Percentiles rank a stretch among this genome's conserved stretches.
Conservation (phyloP, 2,329 filamentous ascomycete species). For the Thermothelomyces thermophilus region DNA sequence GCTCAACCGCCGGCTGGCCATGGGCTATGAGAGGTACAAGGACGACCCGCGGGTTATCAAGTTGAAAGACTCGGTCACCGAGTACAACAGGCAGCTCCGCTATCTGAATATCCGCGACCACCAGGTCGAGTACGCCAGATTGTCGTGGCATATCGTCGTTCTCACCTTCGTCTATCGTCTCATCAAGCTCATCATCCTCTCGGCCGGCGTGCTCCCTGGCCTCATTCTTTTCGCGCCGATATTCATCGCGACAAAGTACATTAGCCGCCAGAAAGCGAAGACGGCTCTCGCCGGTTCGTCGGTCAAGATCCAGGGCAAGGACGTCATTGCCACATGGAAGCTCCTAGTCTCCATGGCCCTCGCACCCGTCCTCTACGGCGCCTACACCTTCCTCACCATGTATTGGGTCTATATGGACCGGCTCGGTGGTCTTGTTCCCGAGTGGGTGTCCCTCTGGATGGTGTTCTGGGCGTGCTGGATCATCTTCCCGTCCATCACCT, state of each 20-base stretch:
- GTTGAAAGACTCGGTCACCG: conserved; percentile 66
- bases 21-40: conserved; percentile 89
- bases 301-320: conserved; percentile 80
- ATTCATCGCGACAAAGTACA: conserved; percentile 76
- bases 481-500: conserved; percentile 81
- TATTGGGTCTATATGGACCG: conserved; percentile 76
- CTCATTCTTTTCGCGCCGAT: conserved; percentile 82
- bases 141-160: conserved; percentile 70
- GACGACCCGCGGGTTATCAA: conserved; percentile 76
- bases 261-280: conserved; percentile 74
- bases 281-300: conserved; percentile 78
- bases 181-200: conserved; percentile 67
- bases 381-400: conserved; percentile 69
- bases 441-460: conserved; percentile 72
- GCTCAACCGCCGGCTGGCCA: conserved; percentile 81
- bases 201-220: conserved; percentile 77
- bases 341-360: conserved; percentile 80
- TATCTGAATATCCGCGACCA: conserved; percentile 87
- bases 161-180: conserved; percentile 73
- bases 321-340: conserved; percentile 94
- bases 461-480: conserved; percentile 69
- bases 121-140: conserved; percentile 85
- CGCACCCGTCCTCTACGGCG: conserved; percentile 73
- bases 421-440: conserved; percentile 72
- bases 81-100: conserved; percentile 81